Percentiles rank a stretch among this genome's conserved stretches.
Evolutionary conservation across 2,329 filamentous ascomycete species (phyloP).

Genomic region (Claviceps africana): DNA sequence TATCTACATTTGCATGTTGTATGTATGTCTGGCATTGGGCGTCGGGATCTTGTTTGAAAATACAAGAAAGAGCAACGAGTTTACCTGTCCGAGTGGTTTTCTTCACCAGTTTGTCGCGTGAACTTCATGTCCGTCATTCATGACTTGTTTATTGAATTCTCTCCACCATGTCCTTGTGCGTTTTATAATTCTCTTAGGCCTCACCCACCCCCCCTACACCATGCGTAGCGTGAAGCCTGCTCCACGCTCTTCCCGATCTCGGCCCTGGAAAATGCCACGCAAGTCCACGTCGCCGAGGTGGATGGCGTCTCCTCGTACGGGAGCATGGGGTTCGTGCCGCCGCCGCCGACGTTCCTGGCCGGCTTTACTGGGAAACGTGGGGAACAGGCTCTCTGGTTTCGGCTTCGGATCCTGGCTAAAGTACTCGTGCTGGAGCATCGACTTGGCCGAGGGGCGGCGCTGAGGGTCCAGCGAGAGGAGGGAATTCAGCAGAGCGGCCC

Average conservation of each 20-base stretch:
- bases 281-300: conserved; percentile 47
- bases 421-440: conserved; percentile 69
- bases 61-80: neutral
- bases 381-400: conserved; percentile 85
- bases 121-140: too few relatives aligned
- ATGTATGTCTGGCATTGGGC: neutral
- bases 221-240: conserved; percentile 55
- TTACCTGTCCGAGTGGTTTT: neutral
- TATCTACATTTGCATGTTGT: neutral
- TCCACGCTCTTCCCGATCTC: conserved; percentile 49
- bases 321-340: conserved; percentile 63
- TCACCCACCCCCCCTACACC: too few relatives aligned
- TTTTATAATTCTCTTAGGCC: too few relatives aligned
- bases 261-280: conserved; percentile 54
- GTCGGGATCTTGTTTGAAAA: neutral
- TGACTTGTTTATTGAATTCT: too few relatives aligned
- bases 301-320: conserved; percentile 56
- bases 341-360: conserved; percentile 71
- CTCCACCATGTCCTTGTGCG: neutral
- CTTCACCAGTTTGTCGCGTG: neutral
- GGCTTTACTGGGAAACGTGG: conserved; percentile 91
- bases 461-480: conserved; percentile 65
- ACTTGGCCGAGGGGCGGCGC: conserved; percentile 52
- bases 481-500: conserved; percentile 51
- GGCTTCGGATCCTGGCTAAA: conserved; percentile 82